phyloP scores from a whole-genome alignment of 192 early-diverging fungal genomes.

The Pilaira anomala region DNA sequence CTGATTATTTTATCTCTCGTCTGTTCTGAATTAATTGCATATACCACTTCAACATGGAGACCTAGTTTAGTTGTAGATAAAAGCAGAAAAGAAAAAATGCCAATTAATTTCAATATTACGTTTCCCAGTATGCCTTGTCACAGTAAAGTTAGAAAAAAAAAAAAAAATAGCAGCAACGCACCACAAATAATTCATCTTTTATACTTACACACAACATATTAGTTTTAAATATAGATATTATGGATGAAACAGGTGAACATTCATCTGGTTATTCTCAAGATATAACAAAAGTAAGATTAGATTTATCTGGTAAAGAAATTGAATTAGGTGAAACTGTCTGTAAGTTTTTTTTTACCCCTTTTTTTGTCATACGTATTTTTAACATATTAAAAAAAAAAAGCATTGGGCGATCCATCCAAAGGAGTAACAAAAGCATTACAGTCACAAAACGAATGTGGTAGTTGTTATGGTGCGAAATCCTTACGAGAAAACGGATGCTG shows the following conservation, averaged over 20 bases:
- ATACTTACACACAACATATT: too few relatives aligned
- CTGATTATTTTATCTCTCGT: slow-evolving; percentile 74
- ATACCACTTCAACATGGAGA: slow-evolving; percentile 59
- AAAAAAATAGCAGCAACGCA: background rate
- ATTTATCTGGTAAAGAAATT: slow-evolving; percentile 62
- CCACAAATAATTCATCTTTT: background rate
- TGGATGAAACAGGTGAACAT: slow-evolving; percentile 91
- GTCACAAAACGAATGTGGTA: slow-evolving; percentile 68
- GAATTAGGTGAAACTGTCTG: slow-evolving; percentile 53
- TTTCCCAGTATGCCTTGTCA: slow-evolving; percentile 91
- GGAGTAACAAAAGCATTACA: slow-evolving; percentile 27
- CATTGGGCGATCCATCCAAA: slow-evolving; percentile 50
- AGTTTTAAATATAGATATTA: slow-evolving; percentile 91
- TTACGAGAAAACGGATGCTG: slow-evolving; percentile 77
- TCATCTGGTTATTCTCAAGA: slow-evolving; percentile 74
- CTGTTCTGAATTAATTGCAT: slow-evolving; percentile 81
- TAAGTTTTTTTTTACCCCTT: slow-evolving; percentile 27
- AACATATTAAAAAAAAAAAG: slow-evolving; percentile 30
- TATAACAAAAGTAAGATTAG: slow-evolving; percentile 79
- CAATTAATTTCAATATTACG: slow-evolving; percentile 85
- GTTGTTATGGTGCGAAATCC: slow-evolving; percentile 78
- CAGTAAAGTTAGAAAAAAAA: slow-evolving; percentile 38
- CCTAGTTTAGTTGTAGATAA: slow-evolving; percentile 82
- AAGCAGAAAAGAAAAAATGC: slow-evolving; percentile 83
- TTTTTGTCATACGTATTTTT: background rate